A percentile compares a stretch with the other conserved stretches of the same genome.
Conservation (phyloP, 2,329 filamentous ascomycete genomes). For the Fusarium nurragi region DNA sequence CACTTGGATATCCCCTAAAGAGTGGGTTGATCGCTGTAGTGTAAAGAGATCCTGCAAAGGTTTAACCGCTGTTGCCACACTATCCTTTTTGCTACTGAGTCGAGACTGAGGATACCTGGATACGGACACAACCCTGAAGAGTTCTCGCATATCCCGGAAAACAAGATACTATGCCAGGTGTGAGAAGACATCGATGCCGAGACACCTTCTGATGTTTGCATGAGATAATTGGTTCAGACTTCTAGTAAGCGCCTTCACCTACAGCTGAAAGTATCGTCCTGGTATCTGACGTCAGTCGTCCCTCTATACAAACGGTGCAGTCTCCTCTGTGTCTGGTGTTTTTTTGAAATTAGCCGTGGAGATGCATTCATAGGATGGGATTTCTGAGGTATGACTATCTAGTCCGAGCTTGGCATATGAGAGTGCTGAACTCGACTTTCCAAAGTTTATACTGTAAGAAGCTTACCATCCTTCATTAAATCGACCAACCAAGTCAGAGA, state of each 20-base stretch:
- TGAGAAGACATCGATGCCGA: too few relatives aligned
- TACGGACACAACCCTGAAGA: too few relatives aligned
- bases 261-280: constrained; percentile 1
- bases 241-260: too few relatives aligned
- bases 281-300: background rate
- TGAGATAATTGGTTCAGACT: too few relatives aligned
- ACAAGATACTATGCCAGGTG: background rate
- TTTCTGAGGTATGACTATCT: constrained; percentile 1
- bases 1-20: too few relatives aligned
- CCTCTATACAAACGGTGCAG: background rate
- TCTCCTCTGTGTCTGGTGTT: background rate
- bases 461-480: fast-evolving
- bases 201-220: too few relatives aligned
- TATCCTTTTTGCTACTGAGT: too few relatives aligned
- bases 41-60: too few relatives aligned
- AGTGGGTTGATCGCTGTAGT: too few relatives aligned
- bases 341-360: background rate
- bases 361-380: constrained; percentile 2
- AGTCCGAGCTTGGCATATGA: too few relatives aligned
- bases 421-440: background rate
- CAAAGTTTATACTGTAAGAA: background rate
- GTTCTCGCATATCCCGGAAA: too few relatives aligned
- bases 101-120: background rate
- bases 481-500: background rate
- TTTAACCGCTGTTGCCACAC: too few relatives aligned